Evolutionary conservation across 345 rosid species (phyloP).

Genomic region (Fremontodendron californicum): DNA sequence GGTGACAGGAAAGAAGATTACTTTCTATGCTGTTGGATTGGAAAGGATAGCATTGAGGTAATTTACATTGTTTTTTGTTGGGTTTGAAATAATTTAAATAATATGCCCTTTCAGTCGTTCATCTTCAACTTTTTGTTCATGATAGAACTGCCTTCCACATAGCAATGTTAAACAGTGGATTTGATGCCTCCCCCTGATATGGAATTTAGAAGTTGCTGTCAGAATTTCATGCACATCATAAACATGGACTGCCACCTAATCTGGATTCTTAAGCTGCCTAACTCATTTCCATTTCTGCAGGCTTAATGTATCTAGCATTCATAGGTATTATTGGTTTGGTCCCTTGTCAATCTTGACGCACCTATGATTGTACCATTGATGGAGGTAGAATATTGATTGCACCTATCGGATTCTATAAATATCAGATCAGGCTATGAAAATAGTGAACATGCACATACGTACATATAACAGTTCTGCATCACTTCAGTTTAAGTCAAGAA

Average conservation of each 20-base stretch:
- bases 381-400: background rate
- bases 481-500: background rate
- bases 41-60: constrained; percentile 87
- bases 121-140: background rate
- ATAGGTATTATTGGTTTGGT: background rate
- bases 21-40: constrained; percentile 89
- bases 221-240: background rate
- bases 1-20: constrained; percentile 97
- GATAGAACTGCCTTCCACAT: background rate
- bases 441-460: background rate
- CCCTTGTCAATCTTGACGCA: background rate
- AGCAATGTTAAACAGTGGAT: background rate
- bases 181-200: background rate
- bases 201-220: background rate
- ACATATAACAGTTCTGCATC: background rate
- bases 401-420: background rate
- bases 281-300: background rate
- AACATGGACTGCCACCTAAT: background rate
- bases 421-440: background rate
- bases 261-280: background rate
- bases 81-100: background rate
- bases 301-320: background rate
- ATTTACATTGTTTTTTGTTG: constrained; percentile 11
- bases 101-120: background rate
- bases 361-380: background rate